These are phyloP conservation scores for Solanum chiquidenum DNA, from an alignment of 257 asterid species.

Conservation along the genomic window DNA sequence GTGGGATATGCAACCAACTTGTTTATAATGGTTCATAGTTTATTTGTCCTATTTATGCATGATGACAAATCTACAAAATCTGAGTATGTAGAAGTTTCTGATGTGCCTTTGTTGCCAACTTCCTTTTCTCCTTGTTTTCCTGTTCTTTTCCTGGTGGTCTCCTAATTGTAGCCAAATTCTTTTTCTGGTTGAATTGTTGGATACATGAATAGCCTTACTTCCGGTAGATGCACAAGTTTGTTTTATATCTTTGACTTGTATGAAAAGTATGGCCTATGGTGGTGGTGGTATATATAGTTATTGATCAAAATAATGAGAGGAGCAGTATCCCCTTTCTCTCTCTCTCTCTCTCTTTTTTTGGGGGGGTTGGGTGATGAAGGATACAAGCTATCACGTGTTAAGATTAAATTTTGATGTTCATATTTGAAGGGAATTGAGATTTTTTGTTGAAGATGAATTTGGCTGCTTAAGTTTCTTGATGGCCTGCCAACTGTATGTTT, in stretches of 20 bases:
- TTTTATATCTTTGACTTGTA: background rate
- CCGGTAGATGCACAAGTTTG: background rate
- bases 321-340: background rate
- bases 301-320: background rate
- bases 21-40: background rate
- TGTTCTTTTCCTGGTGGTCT: background rate
- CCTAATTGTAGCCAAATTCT: background rate
- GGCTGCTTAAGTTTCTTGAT: background rate
- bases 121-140: background rate
- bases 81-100: background rate
- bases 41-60: background rate
- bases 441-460: background rate
- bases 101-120: background rate
- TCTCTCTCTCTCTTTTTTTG: background rate
- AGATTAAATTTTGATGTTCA: background rate
- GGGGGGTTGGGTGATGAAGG: background rate
- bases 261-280: background rate
- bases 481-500: background rate
- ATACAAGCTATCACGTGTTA: background rate
- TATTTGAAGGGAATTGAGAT: background rate
- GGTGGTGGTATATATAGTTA: background rate
- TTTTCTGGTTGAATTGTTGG: background rate
- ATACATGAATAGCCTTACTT: background rate
- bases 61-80: background rate
- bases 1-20: slow-evolving; percentile 18